Evolutionary conservation across 2,329 filamentous ascomycete genomes (phyloP).

Genomic region (Cladorrhinum sp.): DNA sequence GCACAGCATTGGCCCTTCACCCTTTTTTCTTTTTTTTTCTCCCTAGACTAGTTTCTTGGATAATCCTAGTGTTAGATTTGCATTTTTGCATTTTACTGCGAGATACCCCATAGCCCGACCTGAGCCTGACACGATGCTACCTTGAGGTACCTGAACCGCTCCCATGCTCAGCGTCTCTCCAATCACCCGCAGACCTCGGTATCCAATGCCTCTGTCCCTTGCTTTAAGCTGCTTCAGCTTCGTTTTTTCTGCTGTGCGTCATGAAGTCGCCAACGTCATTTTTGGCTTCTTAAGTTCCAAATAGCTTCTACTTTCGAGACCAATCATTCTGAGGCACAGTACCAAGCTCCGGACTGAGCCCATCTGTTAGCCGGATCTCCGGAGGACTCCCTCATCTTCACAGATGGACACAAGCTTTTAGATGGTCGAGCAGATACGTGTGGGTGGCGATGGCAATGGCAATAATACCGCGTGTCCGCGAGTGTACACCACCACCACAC

Average conservation of each 20-base stretch:
- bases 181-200: not conserved
- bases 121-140: slow-evolving; percentile 15
- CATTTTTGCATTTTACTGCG: not conserved
- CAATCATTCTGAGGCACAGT: not conserved
- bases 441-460: not conserved
- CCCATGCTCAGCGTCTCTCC: not conserved
- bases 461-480: too few relatives aligned
- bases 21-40: too few relatives aligned
- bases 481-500: too few relatives aligned
- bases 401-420: too few relatives aligned
- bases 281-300: not conserved
- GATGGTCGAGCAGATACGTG: not conserved
- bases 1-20: not conserved
- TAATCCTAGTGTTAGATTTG: slow-evolving; percentile 3
- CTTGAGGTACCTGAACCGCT: slow-evolving; percentile 4
- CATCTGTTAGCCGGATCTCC: too few relatives aligned
- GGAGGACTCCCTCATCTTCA: too few relatives aligned
- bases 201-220: not conserved
- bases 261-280: not conserved
- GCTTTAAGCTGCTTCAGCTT: slow-evolving; percentile 5
- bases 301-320: not conserved
- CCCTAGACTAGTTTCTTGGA: not conserved
- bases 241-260: slow-evolving; percentile 7
- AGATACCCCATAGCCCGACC: slow-evolving; percentile 10
- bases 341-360: not conserved